These are phyloP conservation scores for Circinella minor DNA, from an alignment of 371 early-diverging fungal species.

Conservation along the genomic window DNA sequence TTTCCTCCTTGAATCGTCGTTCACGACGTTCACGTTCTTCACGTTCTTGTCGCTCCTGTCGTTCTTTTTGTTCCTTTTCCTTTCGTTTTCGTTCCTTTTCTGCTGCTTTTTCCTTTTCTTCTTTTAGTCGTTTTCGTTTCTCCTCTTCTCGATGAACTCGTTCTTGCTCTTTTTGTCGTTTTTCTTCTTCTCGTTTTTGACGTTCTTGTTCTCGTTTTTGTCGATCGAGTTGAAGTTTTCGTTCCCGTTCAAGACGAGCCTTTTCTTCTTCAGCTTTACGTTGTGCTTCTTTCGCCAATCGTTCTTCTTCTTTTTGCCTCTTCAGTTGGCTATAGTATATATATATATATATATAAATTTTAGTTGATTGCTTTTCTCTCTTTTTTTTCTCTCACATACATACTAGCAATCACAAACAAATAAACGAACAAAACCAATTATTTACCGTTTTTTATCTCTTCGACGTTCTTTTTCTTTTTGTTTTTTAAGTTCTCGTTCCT, in stretches of 20 bases:
- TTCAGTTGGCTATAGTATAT: constrained; percentile 22
- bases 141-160: constrained; percentile 61
- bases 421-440: background rate
- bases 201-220: constrained; percentile 32
- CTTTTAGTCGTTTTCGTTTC: constrained; percentile 55
- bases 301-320: constrained; percentile 37
- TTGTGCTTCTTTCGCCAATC: constrained; percentile 35
- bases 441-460: constrained; percentile 57
- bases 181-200: constrained; percentile 39
- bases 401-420: too few relatives aligned
- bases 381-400: too few relatives aligned
- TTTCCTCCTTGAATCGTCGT: constrained; percentile 41
- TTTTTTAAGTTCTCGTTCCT: constrained; percentile 67
- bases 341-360: background rate
- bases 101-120: constrained; percentile 57
- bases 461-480: constrained; percentile 69
- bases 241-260: constrained; percentile 10
- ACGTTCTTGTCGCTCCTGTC: constrained; percentile 25
- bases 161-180: constrained; percentile 54
- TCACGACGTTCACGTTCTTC: constrained; percentile 38
- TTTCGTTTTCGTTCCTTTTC: constrained; percentile 61
- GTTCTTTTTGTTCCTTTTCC: constrained; percentile 35
- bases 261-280: constrained; percentile 31
- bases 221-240: constrained; percentile 25
- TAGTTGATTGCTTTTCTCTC: background rate